These are phyloP conservation scores for Ceratocystis eucalypticola DNA, from an alignment of 2,329 filamentous ascomycete species.

Conservation along the genomic window DNA sequence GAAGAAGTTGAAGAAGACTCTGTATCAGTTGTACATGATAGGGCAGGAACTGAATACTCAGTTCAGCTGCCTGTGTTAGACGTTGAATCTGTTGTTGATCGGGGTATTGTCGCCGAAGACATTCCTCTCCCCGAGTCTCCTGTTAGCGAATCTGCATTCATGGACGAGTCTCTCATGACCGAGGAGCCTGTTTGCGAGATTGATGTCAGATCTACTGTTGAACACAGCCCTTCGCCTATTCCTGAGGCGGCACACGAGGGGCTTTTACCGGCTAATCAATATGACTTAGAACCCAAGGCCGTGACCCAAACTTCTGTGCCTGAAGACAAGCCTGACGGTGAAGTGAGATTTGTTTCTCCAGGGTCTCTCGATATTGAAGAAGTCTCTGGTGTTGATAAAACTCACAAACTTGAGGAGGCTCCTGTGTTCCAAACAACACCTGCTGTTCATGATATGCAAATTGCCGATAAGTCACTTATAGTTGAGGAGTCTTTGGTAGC, in stretches of 20 bases:
- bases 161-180: not conserved
- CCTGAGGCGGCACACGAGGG: not conserved
- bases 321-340: not conserved
- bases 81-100: not conserved
- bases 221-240: not conserved
- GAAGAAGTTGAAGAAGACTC: constrained; percentile 5
- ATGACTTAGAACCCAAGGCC: not conserved
- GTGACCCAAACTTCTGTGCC: not conserved
- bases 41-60: not conserved
- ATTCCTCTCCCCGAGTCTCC: not conserved
- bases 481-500: not conserved
- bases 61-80: not conserved
- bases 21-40: not conserved
- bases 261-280: no score
- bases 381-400: not conserved
- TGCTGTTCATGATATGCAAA: not conserved
- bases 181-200: not conserved
- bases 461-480: not conserved
- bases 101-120: not conserved
- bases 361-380: not conserved
- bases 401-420: not conserved
- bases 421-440: not conserved
- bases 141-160: not conserved
- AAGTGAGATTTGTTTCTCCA: not conserved
- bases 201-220: not conserved